Evolutionary conservation across 345 rosid species (phyloP).

Genomic region (Moricandia arvensis): DNA sequence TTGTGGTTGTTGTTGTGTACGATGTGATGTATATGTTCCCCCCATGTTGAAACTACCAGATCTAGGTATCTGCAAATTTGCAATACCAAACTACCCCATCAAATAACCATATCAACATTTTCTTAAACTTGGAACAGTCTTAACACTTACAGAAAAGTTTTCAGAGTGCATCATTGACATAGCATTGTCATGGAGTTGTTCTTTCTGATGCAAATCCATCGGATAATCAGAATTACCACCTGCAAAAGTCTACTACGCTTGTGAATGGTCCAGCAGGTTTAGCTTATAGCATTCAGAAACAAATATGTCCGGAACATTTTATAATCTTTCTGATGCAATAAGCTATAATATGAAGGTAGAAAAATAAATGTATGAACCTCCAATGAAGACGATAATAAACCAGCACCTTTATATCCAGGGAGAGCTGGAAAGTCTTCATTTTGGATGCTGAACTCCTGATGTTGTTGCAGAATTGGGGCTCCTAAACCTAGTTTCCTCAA

Average conservation of each 20-base stretch:
- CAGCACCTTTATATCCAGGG: conserved; percentile 94
- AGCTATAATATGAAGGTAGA: not conserved
- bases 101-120: not conserved
- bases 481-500: conserved; percentile 85
- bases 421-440: conserved; percentile 99
- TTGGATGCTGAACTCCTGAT: conserved; percentile 98
- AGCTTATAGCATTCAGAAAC: conserved; percentile 15
- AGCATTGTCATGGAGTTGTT: conserved; percentile 88
- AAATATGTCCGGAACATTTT: not conserved
- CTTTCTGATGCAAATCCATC: conserved; percentile 95
- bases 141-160: conserved; percentile 78
- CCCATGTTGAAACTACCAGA: conserved; percentile 88
- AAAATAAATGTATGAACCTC: not conserved
- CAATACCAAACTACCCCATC: conserved; percentile 12
- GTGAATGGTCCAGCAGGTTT: conserved; percentile 38
- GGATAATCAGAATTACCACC: conserved; percentile 93
- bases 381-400: conserved; percentile 11
- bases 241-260: conserved; percentile 48
- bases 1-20: conserved; percentile 85
- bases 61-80: conserved; percentile 70
- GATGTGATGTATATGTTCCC: conserved; percentile 81
- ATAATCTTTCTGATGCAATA: conserved; percentile 27
- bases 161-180: conserved; percentile 98
- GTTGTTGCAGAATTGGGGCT: conserved; percentile 90
- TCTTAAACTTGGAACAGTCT: conserved; percentile 7